Evolutionary conservation across 176 grass and related monocot species (phyloP).

Genomic region (Melocanna baccifera): DNA sequence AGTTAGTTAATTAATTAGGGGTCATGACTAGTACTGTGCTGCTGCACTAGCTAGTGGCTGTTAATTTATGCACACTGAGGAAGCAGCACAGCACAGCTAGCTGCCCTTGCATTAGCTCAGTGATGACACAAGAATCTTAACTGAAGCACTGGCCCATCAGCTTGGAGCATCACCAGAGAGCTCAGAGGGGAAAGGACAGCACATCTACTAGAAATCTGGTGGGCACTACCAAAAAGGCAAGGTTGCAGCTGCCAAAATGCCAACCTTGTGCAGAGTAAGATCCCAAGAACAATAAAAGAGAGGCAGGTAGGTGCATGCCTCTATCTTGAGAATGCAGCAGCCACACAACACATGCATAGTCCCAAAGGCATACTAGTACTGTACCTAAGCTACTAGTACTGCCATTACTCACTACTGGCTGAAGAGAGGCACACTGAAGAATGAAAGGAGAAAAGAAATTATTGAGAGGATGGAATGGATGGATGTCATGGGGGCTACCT

Average conservation of each 20-base stretch:
- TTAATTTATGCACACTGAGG: slow-evolving; percentile 21
- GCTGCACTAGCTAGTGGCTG: background rate
- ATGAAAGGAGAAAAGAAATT: background rate
- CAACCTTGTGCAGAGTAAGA: slow-evolving; percentile 32
- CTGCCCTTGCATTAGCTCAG: slow-evolving; percentile 18
- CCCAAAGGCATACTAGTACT: background rate
- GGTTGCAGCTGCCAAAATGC: slow-evolving; percentile 44
- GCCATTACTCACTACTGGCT: slow-evolving; percentile 26
- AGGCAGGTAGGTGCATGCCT: background rate
- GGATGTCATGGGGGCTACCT: background rate
- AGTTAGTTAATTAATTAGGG: background rate
- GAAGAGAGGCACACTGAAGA: slow-evolving; percentile 21
- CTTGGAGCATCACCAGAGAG: background rate
- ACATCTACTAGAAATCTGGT: slow-evolving; percentile 40
- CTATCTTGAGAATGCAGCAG: background rate
- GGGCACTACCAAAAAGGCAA: slow-evolving; percentile 57
- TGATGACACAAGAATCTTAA: slow-evolving; percentile 45
- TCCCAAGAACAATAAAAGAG: slow-evolving; percentile 40
- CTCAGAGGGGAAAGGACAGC: slow-evolving; percentile 13
- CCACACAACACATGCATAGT: background rate
- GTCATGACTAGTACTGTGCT: background rate
- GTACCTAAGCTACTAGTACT: background rate
- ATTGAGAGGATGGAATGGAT: slow-evolving; percentile 17
- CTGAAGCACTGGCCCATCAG: slow-evolving; percentile 39
- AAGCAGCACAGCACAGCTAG: background rate